Percentiles rank a stretch among this genome's conserved stretches.
phyloP scores from a whole-genome alignment of 768 basidiomycete species.

The Lactarius hengduanensis region DNA sequence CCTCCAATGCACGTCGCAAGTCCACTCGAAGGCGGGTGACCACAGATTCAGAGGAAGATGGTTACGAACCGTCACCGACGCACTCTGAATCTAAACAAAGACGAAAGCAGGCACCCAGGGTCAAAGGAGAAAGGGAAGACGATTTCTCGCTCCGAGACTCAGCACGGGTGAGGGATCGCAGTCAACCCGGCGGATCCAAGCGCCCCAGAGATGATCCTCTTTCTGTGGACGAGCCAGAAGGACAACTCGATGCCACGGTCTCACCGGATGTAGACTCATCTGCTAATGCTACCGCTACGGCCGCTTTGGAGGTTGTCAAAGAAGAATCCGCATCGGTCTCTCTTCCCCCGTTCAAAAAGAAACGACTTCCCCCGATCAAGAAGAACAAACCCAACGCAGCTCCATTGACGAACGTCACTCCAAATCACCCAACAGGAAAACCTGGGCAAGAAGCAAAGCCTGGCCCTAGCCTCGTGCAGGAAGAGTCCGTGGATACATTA shows the following conservation, averaged over 20 bases:
- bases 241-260: slow-evolving; percentile 12
- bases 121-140: slow-evolving; percentile 25
- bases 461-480: slow-evolving; percentile 8
- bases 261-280: slow-evolving; percentile 18
- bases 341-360: slow-evolving; percentile 29
- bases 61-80: slow-evolving; percentile 22
- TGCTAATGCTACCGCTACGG: slow-evolving; percentile 6
- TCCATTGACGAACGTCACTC: slow-evolving; percentile 11
- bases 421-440: slow-evolving; percentile 11
- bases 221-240: slow-evolving; percentile 22
- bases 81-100: slow-evolving; percentile 23
- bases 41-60: slow-evolving; percentile 25
- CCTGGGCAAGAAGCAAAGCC: slow-evolving; percentile 12
- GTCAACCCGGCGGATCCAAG: slow-evolving; percentile 20
- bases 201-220: slow-evolving; percentile 20
- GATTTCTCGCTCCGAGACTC: slow-evolving; percentile 9
- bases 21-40: slow-evolving; percentile 25
- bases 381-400: slow-evolving; percentile 25
- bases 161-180: slow-evolving; percentile 14
- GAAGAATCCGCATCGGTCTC: slow-evolving; percentile 22
- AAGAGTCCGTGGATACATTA: slow-evolving; percentile 19
- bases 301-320: slow-evolving; percentile 15
- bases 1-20: slow-evolving; percentile 23
- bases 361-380: slow-evolving; percentile 27
- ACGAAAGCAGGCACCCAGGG: slow-evolving; percentile 9